Percentiles rank a stretch among this genome's conserved stretches.
These are phyloP conservation scores for Achaetomiella virescens DNA, from an alignment of 495 filamentous ascomycete genomes.

Conservation along the genomic window DNA sequence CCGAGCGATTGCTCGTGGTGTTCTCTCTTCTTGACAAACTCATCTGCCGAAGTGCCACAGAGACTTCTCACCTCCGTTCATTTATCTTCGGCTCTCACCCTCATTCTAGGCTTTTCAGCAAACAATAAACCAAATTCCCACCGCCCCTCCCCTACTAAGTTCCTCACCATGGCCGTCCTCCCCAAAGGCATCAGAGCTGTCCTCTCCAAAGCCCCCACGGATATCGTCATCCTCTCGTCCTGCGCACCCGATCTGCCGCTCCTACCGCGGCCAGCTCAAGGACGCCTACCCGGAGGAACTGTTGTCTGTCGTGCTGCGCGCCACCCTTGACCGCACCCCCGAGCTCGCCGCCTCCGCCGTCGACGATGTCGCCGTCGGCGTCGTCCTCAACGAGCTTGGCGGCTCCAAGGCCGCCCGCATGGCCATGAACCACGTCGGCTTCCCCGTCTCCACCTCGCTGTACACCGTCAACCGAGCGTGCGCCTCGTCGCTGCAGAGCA, in stretches of 20 bases:
- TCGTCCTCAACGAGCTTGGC: conserved; percentile 84
- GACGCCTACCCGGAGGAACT: conserved; percentile 89
- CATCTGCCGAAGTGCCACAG: conserved; percentile 1
- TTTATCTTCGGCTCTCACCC: too few species aligned
- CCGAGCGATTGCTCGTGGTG: not conserved
- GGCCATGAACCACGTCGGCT: conserved; percentile 77
- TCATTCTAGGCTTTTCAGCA: not conserved
- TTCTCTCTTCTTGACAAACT: not conserved
- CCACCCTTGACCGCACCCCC: conserved; percentile 69
- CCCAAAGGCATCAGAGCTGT: conserved; percentile 63
- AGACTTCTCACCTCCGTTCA: not conserved
- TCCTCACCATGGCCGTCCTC: conserved; percentile 25
- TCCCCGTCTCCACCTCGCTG: conserved; percentile 63
- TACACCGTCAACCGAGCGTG: conserved; percentile 87
- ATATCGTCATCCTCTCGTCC: conserved; percentile 85
- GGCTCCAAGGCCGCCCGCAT: conserved; percentile 88
- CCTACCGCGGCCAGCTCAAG: conserved; percentile 75
- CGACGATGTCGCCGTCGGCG: conserved; percentile 78
- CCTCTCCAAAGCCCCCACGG: conserved; percentile 70
- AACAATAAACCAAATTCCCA: too few species aligned
- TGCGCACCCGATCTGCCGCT: conserved; percentile 79
- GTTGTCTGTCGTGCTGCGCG: conserved; percentile 72
- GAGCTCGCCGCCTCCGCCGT: conserved; percentile 65
- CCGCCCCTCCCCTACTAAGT: too few species aligned
- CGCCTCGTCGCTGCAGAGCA: conserved; percentile 65